Evolutionary conservation across 169 alveolate species (phyloP).

Genomic region (Cryptosporidium canis): DNA sequence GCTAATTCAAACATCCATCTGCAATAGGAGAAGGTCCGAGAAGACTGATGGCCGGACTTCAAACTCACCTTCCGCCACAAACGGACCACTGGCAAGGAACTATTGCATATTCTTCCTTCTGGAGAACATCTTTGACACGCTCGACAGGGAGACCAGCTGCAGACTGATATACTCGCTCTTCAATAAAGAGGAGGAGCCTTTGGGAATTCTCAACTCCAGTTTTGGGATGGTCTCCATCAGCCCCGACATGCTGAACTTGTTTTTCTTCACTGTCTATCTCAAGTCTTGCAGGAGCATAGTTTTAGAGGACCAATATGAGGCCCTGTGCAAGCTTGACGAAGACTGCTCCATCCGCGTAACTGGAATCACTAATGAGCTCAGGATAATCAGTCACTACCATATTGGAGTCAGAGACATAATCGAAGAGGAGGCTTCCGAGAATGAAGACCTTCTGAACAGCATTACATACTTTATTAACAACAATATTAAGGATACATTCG

Average conservation of each 20-base stretch:
- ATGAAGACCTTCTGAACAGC: neutral
- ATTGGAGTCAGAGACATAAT: neutral
- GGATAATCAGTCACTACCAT: neutral
- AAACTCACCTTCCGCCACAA: neutral
- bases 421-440: neutral
- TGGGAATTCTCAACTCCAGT: slow-evolving; percentile 7
- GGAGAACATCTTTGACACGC: slow-evolving; percentile 34
- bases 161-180: slow-evolving; percentile 7
- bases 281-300: neutral
- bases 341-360: neutral
- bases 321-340: neutral
- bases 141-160: slow-evolving; percentile 24
- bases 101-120: slow-evolving; percentile 9
- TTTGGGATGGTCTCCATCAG: slow-evolving; percentile 37
- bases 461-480: neutral
- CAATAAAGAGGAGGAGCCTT: neutral
- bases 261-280: slow-evolving; percentile 14
- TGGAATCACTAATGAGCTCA: neutral
- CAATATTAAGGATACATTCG: neutral
- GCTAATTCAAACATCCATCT: neutral
- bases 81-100: neutral
- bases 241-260: neutral
- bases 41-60: neutral
- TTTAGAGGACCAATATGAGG: neutral
- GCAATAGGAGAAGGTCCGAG: neutral